Conservation (phyloP, 306 rosid species). For the Canavalia gladiata region DNA sequence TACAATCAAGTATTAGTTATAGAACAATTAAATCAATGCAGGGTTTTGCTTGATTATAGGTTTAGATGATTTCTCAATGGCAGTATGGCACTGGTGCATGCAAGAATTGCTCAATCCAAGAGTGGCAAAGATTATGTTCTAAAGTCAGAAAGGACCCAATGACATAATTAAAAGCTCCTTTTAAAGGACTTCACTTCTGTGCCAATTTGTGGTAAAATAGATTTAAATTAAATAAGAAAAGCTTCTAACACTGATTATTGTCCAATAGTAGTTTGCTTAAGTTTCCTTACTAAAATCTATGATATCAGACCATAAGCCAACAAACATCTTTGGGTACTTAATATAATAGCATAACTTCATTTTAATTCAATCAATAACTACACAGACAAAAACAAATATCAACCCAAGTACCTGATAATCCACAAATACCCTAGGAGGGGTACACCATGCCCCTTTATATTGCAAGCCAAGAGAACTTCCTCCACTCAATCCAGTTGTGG, state of each 20-base stretch:
- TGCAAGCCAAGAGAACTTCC: slow-evolving; percentile 95
- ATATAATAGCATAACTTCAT: slow-evolving; percentile 17
- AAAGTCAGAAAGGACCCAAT: slow-evolving; percentile 3
- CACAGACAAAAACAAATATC: slow-evolving; percentile 13
- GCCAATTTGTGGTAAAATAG: not conserved
- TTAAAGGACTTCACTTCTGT: not conserved
- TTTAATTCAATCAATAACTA: slow-evolving; percentile 31
- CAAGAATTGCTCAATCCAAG: not conserved
- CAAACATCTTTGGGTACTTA: slow-evolving; percentile 26
- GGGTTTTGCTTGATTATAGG: too few relatives aligned
- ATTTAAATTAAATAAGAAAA: slow-evolving; percentile 16
- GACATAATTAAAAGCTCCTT: slow-evolving; percentile 8
- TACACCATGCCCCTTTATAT: slow-evolving; percentile 97
- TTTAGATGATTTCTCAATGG: too few relatives aligned
- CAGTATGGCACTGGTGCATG: too few relatives aligned
- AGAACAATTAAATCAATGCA: too few relatives aligned
- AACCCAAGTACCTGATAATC: slow-evolving; percentile 84
- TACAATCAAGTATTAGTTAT: too few relatives aligned
- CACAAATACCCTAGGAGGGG: slow-evolving; percentile 95
- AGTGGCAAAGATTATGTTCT: not conserved
- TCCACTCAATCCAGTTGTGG: slow-evolving; percentile 97
- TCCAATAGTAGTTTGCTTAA: slow-evolving; percentile 7
- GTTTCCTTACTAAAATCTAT: slow-evolving; percentile 29
- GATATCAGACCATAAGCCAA: slow-evolving; percentile 36
- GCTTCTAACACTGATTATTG: not conserved